Conservation (phyloP, 2,329 filamentous ascomycete species). For the Sporothrix humicola region DNA sequence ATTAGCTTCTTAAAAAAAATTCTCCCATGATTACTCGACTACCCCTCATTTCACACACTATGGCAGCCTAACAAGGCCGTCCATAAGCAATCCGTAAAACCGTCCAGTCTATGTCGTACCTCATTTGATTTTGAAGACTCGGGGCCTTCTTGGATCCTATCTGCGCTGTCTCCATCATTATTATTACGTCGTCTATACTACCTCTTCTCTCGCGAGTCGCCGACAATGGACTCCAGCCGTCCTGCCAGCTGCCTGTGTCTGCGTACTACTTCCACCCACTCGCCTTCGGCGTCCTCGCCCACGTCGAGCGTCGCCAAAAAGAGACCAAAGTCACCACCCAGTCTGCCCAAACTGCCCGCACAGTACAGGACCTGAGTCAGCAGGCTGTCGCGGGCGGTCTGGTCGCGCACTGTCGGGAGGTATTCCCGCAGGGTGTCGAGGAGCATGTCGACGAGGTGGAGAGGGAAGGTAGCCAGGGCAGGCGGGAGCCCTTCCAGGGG, state of each 20-base stretch:
- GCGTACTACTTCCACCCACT: slow-evolving; percentile 90
- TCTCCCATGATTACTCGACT: no score
- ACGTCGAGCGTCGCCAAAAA: slow-evolving; percentile 70
- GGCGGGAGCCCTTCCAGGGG: slow-evolving; percentile 70
- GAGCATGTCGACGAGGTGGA: slow-evolving; percentile 81
- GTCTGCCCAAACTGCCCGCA: slow-evolving; percentile 83
- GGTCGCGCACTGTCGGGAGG: slow-evolving; percentile 80
- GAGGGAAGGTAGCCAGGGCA: slow-evolving; percentile 80
- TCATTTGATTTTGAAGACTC: neutral
- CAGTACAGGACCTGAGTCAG: slow-evolving; percentile 93
- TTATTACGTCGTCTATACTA: neutral
- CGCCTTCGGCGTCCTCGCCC: slow-evolving; percentile 57
- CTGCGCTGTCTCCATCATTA: neutral
- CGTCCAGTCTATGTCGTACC: neutral
- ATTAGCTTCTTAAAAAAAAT: no score
- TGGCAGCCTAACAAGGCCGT: no score
- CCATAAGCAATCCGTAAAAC: no score
- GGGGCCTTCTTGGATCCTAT: neutral
- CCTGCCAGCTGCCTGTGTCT: slow-evolving; percentile 86
- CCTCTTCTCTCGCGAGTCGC: slow-evolving; percentile 52
- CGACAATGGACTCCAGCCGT: slow-evolving; percentile 72
- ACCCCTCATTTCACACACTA: neutral
- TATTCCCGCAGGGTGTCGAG: slow-evolving; percentile 77
- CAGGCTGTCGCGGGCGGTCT: slow-evolving; percentile 80
- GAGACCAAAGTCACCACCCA: slow-evolving; percentile 92